A percentile compares a stretch with the other conserved stretches of the same genome.
These are phyloP conservation scores for Kodamaea neixiangensis DNA, from an alignment of 805 yeast genomes.

Conservation along the genomic window DNA sequence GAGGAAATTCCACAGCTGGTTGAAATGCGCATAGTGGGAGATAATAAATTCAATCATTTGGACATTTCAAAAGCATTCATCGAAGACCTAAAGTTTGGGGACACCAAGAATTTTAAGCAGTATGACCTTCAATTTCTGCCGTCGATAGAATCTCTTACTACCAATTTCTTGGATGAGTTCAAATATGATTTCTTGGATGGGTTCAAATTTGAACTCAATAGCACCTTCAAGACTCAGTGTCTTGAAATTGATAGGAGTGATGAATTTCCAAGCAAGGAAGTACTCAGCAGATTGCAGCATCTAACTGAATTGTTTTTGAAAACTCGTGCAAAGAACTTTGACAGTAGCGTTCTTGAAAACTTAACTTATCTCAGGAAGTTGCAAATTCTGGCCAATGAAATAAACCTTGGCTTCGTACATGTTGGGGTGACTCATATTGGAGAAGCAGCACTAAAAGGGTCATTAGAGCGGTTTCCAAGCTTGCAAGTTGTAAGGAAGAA, in stretches of 20 bases:
- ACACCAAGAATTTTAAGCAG: background rate
- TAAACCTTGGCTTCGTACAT: background rate
- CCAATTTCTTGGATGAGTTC: background rate
- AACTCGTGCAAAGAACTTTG: background rate
- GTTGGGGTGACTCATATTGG: background rate
- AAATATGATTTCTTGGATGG: background rate
- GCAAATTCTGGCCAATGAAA: background rate
- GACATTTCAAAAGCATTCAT: background rate
- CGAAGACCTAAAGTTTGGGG: background rate
- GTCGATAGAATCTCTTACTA: background rate
- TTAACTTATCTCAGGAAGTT: background rate
- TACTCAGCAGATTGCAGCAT: background rate
- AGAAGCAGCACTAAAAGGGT: background rate
- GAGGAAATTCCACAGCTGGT: background rate
- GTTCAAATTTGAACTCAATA: background rate
- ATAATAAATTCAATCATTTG: background rate
- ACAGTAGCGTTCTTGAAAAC: background rate
- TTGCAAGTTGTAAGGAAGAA: background rate
- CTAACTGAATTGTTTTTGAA: background rate
- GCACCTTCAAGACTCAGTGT: background rate
- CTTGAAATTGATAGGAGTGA: background rate
- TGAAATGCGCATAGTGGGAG: background rate
- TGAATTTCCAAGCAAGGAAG: background rate
- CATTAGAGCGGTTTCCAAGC: background rate
- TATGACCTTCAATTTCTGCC: background rate